A percentile compares a stretch with the other conserved stretches of the same genome.
Conservation (phyloP, 106 monocot species). For the Apostasia ramifera region DNA sequence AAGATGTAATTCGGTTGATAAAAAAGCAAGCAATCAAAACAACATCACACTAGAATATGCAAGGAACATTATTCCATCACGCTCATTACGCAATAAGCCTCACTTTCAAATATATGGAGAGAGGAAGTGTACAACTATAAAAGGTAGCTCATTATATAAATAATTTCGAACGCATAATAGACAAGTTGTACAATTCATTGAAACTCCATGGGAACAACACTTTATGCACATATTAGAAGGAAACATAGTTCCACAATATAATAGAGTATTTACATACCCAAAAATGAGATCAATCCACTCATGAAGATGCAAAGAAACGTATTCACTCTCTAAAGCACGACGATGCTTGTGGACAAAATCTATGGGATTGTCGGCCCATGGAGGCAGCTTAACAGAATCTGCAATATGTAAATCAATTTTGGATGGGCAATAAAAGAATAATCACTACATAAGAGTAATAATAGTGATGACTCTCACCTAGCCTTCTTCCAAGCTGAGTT, state of each 20-base stretch:
- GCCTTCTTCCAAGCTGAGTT: slow-evolving; percentile 65
- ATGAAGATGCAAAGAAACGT: slow-evolving; percentile 91
- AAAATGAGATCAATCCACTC: slow-evolving; percentile 99
- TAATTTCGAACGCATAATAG: neutral
- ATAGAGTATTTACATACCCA: slow-evolving; percentile 50
- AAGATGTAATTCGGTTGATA: no score
- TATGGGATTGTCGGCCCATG: slow-evolving; percentile 81
- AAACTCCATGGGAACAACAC: no score
- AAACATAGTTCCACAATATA: no score
- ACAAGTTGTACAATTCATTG: neutral
- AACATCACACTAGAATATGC: no score
- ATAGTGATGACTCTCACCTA: slow-evolving; percentile 33
- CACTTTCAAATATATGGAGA: no score
- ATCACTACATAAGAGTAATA: neutral
- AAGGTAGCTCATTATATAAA: neutral
- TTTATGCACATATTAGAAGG: no score
- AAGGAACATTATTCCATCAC: no score
- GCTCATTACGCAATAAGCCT: no score
- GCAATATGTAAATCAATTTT: slow-evolving; percentile 13
- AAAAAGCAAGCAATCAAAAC: no score
- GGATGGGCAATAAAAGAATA: neutral
- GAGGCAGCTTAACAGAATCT: slow-evolving; percentile 87
- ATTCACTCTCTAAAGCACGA: slow-evolving; percentile 92
- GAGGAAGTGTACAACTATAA: neutral
- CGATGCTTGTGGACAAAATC: slow-evolving; percentile 97